A percentile compares a stretch with the other conserved stretches of the same genome.
phyloP scores from a whole-genome alignment of 768 basidiomycete genomes.

The Paxillus ammoniavirescens region DNA sequence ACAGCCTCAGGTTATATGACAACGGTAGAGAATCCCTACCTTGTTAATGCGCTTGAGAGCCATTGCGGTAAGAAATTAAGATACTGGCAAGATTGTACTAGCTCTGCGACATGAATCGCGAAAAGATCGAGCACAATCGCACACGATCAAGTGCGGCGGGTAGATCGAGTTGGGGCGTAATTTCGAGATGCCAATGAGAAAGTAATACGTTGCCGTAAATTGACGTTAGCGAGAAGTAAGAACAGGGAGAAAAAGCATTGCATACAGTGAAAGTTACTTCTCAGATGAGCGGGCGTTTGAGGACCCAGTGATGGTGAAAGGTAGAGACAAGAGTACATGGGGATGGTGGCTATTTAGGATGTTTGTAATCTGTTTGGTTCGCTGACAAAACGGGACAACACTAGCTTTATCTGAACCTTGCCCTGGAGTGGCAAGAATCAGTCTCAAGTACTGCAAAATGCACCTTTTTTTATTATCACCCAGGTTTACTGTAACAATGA shows the following conservation, averaged over 20 bases:
- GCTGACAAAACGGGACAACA: constrained; percentile 27
- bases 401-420: no score
- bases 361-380: constrained; percentile 38
- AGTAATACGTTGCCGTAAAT: neutral
- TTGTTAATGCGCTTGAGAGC: constrained; percentile 99
- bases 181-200: neutral
- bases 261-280: constrained; percentile 11
- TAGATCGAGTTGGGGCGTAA: constrained; percentile 2
- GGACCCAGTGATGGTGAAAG: constrained; percentile 26
- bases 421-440: no score
- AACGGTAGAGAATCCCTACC: constrained; percentile 42
- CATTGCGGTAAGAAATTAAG: constrained; percentile 47
- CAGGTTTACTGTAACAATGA: no score
- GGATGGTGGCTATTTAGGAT: constrained; percentile 34
- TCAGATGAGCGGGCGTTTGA: constrained; percentile 1
- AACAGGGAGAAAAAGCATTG: neutral
- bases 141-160: constrained; percentile 31
- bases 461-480: no score
- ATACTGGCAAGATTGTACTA: constrained; percentile 15
- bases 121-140: constrained; percentile 37
- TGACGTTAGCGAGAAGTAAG: neutral
- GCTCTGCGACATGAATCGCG: constrained; percentile 13
- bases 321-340: constrained; percentile 15
- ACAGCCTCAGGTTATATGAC: neutral
- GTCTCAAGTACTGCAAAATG: no score